Conservation (phyloP, 352 stramenopile genomes). For the Globisporangium nodosum region DNA sequence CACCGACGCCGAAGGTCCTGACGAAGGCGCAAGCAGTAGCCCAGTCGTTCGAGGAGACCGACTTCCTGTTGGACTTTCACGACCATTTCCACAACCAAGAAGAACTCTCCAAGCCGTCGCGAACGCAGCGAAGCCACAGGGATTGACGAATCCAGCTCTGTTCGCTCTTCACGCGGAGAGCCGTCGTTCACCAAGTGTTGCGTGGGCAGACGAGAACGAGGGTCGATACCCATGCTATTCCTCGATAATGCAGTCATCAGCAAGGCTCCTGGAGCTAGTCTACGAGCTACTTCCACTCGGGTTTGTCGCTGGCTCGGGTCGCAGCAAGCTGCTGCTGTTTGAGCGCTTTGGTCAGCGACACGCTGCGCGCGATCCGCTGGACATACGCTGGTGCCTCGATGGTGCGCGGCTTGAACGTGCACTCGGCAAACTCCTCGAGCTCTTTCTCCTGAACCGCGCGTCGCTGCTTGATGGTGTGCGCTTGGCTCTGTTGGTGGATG, state of each 20-base stretch:
- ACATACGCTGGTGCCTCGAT: conserved; percentile 82
- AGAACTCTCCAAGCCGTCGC: conserved; percentile 1
- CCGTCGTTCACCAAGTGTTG: background rate
- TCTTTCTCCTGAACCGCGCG: conserved; percentile 76
- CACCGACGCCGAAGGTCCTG: conserved; percentile 22
- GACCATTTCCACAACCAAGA: conserved; percentile 2
- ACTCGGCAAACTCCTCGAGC: conserved; percentile 77
- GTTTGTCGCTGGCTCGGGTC: conserved; percentile 38
- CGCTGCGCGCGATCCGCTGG: conserved; percentile 73
- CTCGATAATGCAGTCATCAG: background rate
- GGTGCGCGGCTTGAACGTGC: conserved; percentile 80
- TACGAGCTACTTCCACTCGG: conserved; percentile 53
- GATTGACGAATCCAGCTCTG: background rate
- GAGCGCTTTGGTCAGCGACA: conserved; percentile 64
- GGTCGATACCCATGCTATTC: background rate
- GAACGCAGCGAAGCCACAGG: background rate
- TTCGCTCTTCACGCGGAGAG: background rate
- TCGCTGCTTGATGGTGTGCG: conserved; percentile 64
- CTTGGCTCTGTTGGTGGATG: conserved; percentile 74
- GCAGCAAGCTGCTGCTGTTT: conserved; percentile 47
- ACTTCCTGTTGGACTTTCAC: conserved; percentile 10
- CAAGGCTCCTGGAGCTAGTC: background rate
- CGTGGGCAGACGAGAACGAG: background rate
- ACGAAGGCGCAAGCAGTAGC: conserved; percentile 13
- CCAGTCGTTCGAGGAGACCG: conserved; percentile 14